A percentile compares a stretch with the other conserved stretches of the same genome.
These are phyloP conservation scores for Vaccinium darrowii DNA, from an alignment of 148 eudicot genomes.

Conservation along the genomic window DNA sequence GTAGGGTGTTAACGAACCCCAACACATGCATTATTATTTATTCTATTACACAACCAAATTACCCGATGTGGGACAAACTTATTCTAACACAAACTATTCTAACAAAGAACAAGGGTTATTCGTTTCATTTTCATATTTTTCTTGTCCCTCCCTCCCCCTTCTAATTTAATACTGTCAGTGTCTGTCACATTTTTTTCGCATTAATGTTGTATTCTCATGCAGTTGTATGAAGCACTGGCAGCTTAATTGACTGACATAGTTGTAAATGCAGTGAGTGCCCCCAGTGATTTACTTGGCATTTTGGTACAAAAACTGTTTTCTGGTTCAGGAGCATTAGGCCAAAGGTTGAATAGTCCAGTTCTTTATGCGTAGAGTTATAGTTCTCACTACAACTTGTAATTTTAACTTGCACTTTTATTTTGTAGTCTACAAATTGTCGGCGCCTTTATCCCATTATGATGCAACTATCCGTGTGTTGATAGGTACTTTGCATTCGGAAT, in stretches of 20 bases:
- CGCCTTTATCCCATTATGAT: background rate
- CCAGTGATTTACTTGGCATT: background rate
- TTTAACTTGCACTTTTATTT: background rate
- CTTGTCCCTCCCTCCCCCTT: background rate
- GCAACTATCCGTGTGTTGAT: conserved; percentile 6
- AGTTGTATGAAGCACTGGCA: conserved; percentile 90
- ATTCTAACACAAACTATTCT: too few relatives aligned
- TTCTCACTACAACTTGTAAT: background rate
- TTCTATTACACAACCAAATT: too few relatives aligned
- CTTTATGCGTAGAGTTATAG: background rate
- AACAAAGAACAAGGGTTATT: conserved; percentile 76
- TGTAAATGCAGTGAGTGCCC: conserved; percentile 68
- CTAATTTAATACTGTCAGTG: background rate
- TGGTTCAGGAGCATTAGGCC: background rate
- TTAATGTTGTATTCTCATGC: conserved; percentile 17
- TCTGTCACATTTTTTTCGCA: conserved; percentile 4
- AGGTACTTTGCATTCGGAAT: conserved; percentile 96
- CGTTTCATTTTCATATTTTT: background rate
- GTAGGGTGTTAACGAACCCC: too few relatives aligned
- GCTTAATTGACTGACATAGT: conserved; percentile 94
- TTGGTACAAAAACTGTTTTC: background rate
- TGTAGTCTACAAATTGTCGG: background rate
- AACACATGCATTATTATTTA: too few relatives aligned
- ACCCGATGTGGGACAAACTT: too few relatives aligned
- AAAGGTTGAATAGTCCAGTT: background rate